Evolutionary conservation across 768 basidiomycete species (phyloP).

Genomic region (Coprinellus micaceus): DNA sequence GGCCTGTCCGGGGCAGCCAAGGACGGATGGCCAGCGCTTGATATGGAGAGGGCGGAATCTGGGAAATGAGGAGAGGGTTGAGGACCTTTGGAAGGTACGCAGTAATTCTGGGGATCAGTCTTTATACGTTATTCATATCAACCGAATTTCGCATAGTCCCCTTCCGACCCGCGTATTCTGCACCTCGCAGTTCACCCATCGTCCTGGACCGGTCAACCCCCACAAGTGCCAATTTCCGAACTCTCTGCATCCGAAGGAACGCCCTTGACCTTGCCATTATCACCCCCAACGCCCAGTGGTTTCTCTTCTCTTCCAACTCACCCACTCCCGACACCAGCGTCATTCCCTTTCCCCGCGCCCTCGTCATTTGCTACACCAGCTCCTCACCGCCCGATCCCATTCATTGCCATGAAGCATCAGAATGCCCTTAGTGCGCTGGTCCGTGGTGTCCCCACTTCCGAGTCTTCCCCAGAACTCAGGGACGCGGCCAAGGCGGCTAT

Average conservation of each 20-base stretch:
- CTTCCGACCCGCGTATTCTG: conserved; percentile 56
- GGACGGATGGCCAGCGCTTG: conserved; percentile 67
- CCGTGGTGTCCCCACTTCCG: conserved; percentile 15
- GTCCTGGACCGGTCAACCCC: conserved; percentile 63
- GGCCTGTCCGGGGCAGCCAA: conserved; percentile 61
- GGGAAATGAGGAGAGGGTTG: conserved; percentile 59
- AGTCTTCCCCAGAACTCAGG: conserved; percentile 9
- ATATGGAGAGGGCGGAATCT: conserved; percentile 73
- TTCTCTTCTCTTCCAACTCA: neutral
- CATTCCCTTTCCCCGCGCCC: conserved; percentile 14
- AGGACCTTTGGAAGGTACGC: conserved; percentile 68
- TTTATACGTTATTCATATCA: no score
- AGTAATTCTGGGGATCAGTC: no score
- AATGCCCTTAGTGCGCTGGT: conserved; percentile 38
- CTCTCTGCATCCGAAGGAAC: conserved; percentile 1
- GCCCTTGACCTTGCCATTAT: neutral
- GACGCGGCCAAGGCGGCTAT: conserved; percentile 27
- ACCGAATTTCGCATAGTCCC: conserved; percentile 35
- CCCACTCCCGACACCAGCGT: neutral
- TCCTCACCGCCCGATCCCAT: conserved; percentile 28
- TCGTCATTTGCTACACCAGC: conserved; percentile 4
- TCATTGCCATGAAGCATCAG: conserved; percentile 40
- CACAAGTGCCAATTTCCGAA: conserved; percentile 22
- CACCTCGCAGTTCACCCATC: conserved; percentile 81
- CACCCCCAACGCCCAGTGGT: neutral